Base-by-base conservation (phyloP, 108 stramenopile species). In the Skeletonema costatum region DNA sequence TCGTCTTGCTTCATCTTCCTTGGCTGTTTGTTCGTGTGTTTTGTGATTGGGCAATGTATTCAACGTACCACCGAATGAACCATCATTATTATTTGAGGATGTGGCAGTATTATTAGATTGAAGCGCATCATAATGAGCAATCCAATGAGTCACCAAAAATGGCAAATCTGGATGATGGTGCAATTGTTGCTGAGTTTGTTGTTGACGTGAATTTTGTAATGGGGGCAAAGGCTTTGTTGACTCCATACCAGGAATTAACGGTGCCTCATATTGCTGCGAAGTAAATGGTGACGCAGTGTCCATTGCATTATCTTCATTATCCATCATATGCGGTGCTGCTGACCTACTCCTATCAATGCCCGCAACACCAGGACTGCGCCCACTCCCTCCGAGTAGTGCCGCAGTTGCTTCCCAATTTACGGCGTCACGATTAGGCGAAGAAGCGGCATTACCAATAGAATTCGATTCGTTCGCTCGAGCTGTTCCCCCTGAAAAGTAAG, bases 121-220 rank as follows among this genome's bases (percentile, higher is more conserved):
- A 2, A 33, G 65, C n/a, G 77, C 12, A 32, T 73, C 71, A 71
- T 82, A 91, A 56, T 91, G 84, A 38, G 83, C 78, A 58, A 95
- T 64, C 90, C 90, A 95, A 69, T 90, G 87, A 11, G 92, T 95
- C 4, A 95, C 89, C 53, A 95, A 69, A 71, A 95, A 95, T 14
- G 94, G 93, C 19, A 91, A 66, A 14, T 85, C 93, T 4, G 77
- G 63, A 60, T 82, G 74, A 60, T 64, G 41, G 56, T 73, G 19
- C 36, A 17, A 1, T 56, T 56, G 53, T 63, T 71, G 50, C 46
- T 56, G 68, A n/a, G 36, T 50, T 58, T 35, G 56, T 9, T 48
- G 44, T 35, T 35, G 68, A 6, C 25, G 33, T 2, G 25, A 33
- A 32, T 30, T 56, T 56, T 56, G 53, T 10, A 56, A 8, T 56